Base-by-base conservation (phyloP, 1,284 basidiomycete species). In the Gomphus sp. region DNA sequence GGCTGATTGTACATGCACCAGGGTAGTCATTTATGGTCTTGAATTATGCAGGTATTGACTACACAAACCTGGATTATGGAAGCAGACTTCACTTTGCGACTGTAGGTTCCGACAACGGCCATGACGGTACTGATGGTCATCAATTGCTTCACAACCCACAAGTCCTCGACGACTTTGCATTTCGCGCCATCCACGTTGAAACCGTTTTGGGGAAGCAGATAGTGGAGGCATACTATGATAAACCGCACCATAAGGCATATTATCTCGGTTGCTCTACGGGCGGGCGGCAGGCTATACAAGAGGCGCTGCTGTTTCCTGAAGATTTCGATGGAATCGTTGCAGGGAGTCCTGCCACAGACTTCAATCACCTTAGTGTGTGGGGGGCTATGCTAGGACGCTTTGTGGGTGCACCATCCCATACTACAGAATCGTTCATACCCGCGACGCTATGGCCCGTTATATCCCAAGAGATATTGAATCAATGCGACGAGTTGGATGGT, bases 261-360 rank as follows among this genome's bases (percentile, higher is more conserved):
- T 68, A 65, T 52, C 36, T 66, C n/a, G n/a, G n/a, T n/a, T n/a
- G n/a, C n/a, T n/a, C n/a, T n/a, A n/a, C n/a, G n/a, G n/a, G n/a
- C n/a, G 37, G 72, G 71, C 61, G 12, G 66, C 64, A 9, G 61
- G 66, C n/a, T n/a, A n/a, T n/a, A n/a, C n/a, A n/a, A n/a, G n/a
- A n/a, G n/a, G n/a, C n/a, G n/a, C n/a, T n/a, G 51, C 56, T 62
- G 2, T 66, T 61, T 58, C 65, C 66, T 1, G 60, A 64, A 5
- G 66, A 70, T 56, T 72, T 68, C 61, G 68, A 72, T 59, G 70
- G 69, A 25, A 59, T 69, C 22, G 36, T 72, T 34, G 67, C 63
- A 5, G 71, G 68, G 16, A 58, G 65, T 45, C 71, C 70, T 4
- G 70, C 68, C 4, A 58, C 64, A 51, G 53, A 62, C 43, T 68